Base-by-base conservation (phyloP, 2,329 filamentous ascomycete species). In the Pseudocercospora cruenta region DNA sequence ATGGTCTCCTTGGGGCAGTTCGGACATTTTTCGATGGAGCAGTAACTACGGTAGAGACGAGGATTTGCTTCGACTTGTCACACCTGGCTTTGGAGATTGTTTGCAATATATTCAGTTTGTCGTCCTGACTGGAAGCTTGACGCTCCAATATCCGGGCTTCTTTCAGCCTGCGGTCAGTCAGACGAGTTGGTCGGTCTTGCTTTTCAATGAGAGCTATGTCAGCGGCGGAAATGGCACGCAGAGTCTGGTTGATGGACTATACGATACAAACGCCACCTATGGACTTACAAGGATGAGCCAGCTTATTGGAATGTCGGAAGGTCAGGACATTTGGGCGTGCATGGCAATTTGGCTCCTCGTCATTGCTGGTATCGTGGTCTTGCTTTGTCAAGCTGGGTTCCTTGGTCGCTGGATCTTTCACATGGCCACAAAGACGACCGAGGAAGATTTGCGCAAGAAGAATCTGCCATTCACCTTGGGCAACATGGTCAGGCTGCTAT, bases 21-120 rank as follows among this genome's bases (percentile, higher is more conserved):
- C 88, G 7, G 91, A 99, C 76, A 85, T 94, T 21, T 98, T 98
- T 78, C 90, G 92, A 71, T 99, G 94, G 93, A 93, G 93, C n/a
- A 96, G 93, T 75, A 99, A 99, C 77, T 98, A 96, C 77, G 95
- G 95, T 39, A 89, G 94, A 72, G 95, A 99, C 73, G 91, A 92
- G 67, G 95, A 99, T 80, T 83, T 97, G 70, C 84, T 99, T 62
- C 89, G 95, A 63, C 84, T 99, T 57, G 93, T 99, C 36, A 99
- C 95, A 0, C 95, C 95, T 4, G 95, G 95, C 0, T 98, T 99
- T 77, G 93, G 93, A 6, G 95, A 99, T 77, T 99, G 95, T 75
- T 84, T 99, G 63, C 94, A 98, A 79, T 98, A 99, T 78, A 91
- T 99, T 19, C 95, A 99, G 76, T 99, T 97, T 73, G 85, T 95